Evolutionary conservation across 768 basidiomycete species (phyloP).

Genomic region (Gymnopilus junonius): DNA sequence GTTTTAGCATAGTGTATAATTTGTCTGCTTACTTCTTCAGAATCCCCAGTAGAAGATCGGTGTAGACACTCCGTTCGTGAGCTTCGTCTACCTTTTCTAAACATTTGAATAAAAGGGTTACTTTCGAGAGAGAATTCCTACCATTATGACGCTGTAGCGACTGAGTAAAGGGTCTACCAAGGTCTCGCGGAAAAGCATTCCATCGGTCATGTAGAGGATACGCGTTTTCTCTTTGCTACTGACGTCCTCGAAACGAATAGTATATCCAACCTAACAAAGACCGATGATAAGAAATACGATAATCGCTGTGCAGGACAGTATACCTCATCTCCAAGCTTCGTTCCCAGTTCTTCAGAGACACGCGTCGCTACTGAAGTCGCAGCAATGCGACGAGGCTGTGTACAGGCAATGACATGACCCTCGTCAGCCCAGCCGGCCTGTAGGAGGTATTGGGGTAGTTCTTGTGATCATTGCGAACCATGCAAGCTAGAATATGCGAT

Average conservation of each 20-base stretch:
- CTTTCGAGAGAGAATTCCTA: constrained; percentile 27
- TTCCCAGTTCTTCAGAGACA: constrained; percentile 92
- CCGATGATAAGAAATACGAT: background rate
- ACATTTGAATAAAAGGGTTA: background rate
- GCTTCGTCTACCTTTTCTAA: constrained; percentile 88
- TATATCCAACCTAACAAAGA: constrained; percentile 84
- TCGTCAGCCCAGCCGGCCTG: constrained; percentile 92
- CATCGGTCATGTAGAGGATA: constrained; percentile 97
- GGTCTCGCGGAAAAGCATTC: constrained; percentile 95
- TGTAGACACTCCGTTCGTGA: constrained; percentile 95
- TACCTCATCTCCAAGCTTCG: constrained; percentile 87
- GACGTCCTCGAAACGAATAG: constrained; percentile 95
- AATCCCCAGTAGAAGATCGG: constrained; percentile 89
- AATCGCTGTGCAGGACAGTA: constrained; percentile 9
- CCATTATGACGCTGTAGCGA: constrained; percentile 96
- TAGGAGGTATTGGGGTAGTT: constrained; percentile 93
- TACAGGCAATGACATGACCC: constrained; percentile 88
- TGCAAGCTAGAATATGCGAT: constrained; percentile 3
- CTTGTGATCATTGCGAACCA: constrained; percentile 44
- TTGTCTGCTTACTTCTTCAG: constrained; percentile 80
- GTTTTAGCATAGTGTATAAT: background rate
- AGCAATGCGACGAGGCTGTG: constrained; percentile 91
- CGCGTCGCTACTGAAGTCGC: constrained; percentile 93
- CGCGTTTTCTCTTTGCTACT: constrained; percentile 83
- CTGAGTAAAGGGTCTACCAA: constrained; percentile 91